These are phyloP conservation scores for Candida pseudofarinosa DNA, from an alignment of 805 yeast genomes.

Conservation along the genomic window DNA sequence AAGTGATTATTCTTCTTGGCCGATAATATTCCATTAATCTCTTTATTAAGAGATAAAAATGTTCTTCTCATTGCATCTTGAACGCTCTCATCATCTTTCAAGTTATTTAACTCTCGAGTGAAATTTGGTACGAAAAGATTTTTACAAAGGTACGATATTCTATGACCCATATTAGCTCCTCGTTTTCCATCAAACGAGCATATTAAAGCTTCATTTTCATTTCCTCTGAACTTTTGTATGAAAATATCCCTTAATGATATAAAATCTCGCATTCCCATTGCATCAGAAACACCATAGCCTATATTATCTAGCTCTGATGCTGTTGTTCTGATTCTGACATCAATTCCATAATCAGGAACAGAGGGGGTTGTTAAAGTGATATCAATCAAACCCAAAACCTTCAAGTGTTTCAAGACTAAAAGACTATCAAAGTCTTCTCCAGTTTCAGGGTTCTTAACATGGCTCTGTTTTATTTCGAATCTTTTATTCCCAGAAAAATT, in stretches of 20 bases:
- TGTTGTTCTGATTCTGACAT: slow-evolving; percentile 85
- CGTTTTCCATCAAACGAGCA: slow-evolving; percentile 84
- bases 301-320: slow-evolving; percentile 72
- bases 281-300: slow-evolving; percentile 90
- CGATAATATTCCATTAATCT: slow-evolving; percentile 61
- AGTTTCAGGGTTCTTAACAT: slow-evolving; percentile 50
- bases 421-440: slow-evolving; percentile 68
- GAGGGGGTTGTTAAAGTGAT: slow-evolving; percentile 86
- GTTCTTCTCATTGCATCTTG: slow-evolving; percentile 79
- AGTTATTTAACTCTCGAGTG: slow-evolving; percentile 57
- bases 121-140: slow-evolving; percentile 64
- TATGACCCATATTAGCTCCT: slow-evolving; percentile 44
- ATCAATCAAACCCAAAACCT: slow-evolving; percentile 85
- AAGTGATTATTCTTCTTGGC: slow-evolving; percentile 40
- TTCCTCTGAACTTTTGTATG: slow-evolving; percentile 81
- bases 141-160: slow-evolving; percentile 69
- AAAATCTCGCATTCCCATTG: slow-evolving; percentile 61
- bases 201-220: slow-evolving; percentile 72
- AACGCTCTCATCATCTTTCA: slow-evolving; percentile 43
- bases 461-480: slow-evolving; percentile 75
- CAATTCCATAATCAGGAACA: slow-evolving; percentile 82
- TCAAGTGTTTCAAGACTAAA: slow-evolving; percentile 58
- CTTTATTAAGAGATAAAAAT: slow-evolving; percentile 75
- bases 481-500: slow-evolving; percentile 92
- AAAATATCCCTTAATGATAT: slow-evolving; percentile 81